A percentile compares a stretch with the other conserved stretches of the same genome.
Conservation (phyloP, 1,284 basidiomycete genomes). For the Tilletia setariae region DNA sequence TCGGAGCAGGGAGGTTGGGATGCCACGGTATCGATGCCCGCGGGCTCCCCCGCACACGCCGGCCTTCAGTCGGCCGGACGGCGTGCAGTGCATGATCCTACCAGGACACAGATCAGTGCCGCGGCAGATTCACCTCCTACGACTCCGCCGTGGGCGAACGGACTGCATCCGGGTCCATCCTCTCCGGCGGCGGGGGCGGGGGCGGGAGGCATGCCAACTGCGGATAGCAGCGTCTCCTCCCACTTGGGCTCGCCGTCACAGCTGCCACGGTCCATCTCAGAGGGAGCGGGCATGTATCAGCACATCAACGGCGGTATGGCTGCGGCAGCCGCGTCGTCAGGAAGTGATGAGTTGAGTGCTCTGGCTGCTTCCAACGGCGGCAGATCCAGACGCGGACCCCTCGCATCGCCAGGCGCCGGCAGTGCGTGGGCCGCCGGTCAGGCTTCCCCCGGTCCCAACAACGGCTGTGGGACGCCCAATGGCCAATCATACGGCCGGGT, state of each 20-base stretch:
- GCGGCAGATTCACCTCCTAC: background rate
- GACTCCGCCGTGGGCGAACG: background rate
- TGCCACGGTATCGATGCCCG: conserved; percentile 5
- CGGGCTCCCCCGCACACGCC: background rate
- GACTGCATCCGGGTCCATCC: background rate
- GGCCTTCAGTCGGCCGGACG: background rate
- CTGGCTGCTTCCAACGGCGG: background rate
- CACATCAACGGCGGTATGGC: background rate
- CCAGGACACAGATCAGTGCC: conserved; percentile 3
- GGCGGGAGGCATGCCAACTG: too few relatives aligned
- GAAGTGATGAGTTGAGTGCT: background rate
- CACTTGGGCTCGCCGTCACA: background rate
- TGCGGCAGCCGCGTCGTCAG: background rate
- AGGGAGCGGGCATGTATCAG: background rate
- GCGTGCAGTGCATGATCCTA: background rate
- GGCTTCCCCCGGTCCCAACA: too few relatives aligned
- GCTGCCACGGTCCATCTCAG: conserved; percentile 4
- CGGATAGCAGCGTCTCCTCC: too few relatives aligned
- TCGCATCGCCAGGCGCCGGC: background rate
- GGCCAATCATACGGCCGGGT: too few relatives aligned
- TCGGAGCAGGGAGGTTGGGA: background rate
- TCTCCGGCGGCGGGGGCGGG: too few relatives aligned
- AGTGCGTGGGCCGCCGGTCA: too few relatives aligned
- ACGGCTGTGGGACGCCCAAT: too few relatives aligned
- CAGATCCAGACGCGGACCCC: background rate